These are phyloP conservation scores for Allantophomopsis cytisporea DNA, from an alignment of 2,329 filamentous ascomycete genomes.

Conservation along the genomic window DNA sequence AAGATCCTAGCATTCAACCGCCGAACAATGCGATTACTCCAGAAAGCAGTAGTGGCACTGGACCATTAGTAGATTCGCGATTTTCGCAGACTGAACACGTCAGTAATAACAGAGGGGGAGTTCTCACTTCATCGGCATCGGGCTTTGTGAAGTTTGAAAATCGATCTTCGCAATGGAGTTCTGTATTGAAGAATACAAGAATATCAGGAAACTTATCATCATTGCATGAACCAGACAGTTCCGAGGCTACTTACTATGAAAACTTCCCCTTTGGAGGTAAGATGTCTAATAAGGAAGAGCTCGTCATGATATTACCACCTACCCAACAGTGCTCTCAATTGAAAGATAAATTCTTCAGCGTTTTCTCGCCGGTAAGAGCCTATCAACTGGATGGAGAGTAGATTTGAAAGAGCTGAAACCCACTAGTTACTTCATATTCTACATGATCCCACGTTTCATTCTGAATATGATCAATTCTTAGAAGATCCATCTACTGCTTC, in stretches of 20 bases:
- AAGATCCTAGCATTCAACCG: neutral
- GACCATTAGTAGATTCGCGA: neutral
- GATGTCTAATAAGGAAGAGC: conserved; percentile 2
- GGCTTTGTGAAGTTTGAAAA: neutral
- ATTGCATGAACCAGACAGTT: neutral
- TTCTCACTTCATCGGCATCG: neutral
- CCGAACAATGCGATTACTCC: neutral
- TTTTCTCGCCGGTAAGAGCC: conserved; percentile 6
- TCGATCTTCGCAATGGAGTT: neutral
- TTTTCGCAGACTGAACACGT: neutral
- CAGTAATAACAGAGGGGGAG: neutral
- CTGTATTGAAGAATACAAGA: neutral
- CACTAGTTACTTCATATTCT: conserved; percentile 6
- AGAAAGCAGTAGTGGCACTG: neutral
- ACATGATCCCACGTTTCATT: conserved; percentile 6
- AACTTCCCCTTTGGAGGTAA: neutral
- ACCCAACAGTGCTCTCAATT: conserved; percentile 6
- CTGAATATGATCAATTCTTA: conserved; percentile 3
- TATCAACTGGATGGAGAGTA: neutral
- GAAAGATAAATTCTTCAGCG: conserved; percentile 4
- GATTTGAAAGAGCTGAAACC: neutral
- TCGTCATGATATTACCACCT: conserved; percentile 3
- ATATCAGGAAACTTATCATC: neutral
- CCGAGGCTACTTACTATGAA: neutral
- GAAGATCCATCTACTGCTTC: conserved; percentile 2